Conservation (phyloP, 2,329 filamentous ascomycete genomes). For the Phialemoniopsis sp. region DNA sequence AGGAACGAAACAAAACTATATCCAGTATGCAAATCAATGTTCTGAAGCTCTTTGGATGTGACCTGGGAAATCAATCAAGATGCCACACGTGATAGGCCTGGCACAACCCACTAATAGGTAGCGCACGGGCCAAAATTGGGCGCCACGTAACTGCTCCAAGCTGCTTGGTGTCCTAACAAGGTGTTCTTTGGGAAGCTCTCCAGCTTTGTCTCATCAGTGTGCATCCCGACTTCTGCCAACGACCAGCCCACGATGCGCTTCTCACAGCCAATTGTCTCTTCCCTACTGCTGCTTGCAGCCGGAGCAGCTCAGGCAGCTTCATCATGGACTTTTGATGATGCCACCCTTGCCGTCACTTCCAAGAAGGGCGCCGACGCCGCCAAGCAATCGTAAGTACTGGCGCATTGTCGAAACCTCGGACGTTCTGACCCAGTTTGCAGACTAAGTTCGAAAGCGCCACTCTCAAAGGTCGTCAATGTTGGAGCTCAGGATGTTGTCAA, state of each 20-base stretch:
- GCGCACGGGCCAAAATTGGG: background rate
- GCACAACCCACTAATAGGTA: no score
- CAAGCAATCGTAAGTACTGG: conserved; percentile 61
- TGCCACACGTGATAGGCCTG: no score
- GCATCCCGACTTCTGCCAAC: background rate
- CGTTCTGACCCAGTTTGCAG: conserved; percentile 30
- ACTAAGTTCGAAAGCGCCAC: conserved; percentile 53
- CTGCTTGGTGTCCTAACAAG: background rate
- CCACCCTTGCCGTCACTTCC: conserved; percentile 57
- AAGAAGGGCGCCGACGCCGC: conserved; percentile 59
- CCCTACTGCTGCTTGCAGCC: conserved; percentile 41
- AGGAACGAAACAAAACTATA: no score
- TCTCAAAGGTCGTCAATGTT: conserved; percentile 62
- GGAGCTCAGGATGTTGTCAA: conserved; percentile 71
- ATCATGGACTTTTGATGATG: conserved; percentile 73
- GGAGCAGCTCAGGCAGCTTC: conserved; percentile 48
- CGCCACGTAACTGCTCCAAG: conserved; percentile 8
- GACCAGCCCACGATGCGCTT: conserved; percentile 31
- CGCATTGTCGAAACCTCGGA: no score
- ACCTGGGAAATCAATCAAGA: no score
- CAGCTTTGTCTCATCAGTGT: background rate
- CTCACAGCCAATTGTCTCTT: conserved; percentile 30
- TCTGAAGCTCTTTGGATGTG: no score
- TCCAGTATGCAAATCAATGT: no score
- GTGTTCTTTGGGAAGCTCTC: conserved; percentile 6